A percentile compares a stretch with the other conserved stretches of the same genome.
Evolutionary conservation across 1,139 yeast genomes (phyloP).

Genomic region (Kazachstania sp.): DNA sequence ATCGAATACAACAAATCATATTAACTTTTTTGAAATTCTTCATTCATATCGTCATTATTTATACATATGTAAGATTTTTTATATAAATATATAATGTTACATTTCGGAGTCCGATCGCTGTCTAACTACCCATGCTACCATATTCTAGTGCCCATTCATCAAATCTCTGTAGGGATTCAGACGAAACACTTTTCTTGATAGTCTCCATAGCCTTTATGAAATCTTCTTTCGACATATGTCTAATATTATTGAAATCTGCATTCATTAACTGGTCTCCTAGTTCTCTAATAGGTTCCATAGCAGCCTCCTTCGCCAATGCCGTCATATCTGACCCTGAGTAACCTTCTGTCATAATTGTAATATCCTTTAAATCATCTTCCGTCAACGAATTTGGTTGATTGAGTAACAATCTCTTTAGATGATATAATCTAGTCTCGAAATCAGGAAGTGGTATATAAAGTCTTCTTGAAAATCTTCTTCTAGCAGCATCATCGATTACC

Average conservation of each 20-base stretch:
- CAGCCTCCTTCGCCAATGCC: constrained; percentile 62
- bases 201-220: constrained; percentile 45
- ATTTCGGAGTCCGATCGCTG: too few species aligned
- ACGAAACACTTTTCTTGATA: constrained; percentile 50
- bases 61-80: too few species aligned
- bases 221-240: constrained; percentile 45
- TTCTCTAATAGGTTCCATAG: constrained; percentile 61
- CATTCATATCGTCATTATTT: too few species aligned
- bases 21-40: too few species aligned
- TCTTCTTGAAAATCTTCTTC: constrained; percentile 53
- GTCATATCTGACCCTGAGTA: constrained; percentile 60
- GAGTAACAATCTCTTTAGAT: constrained; percentile 40
- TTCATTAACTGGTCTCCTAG: constrained; percentile 49
- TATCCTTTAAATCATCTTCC: constrained; percentile 41
- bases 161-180: constrained; percentile 43
- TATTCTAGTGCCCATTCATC: constrained; percentile 42
- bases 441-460: constrained; percentile 62
- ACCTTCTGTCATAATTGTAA: constrained; percentile 45
- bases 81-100: too few species aligned
- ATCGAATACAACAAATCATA: too few species aligned
- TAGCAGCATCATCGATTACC: constrained; percentile 62
- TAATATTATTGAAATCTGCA: constrained; percentile 46
- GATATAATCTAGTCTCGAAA: constrained; percentile 45
- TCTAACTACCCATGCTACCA: constrained; percentile 31
- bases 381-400: constrained; percentile 33